phyloP scores from a whole-genome alignment of 129 eudicot genomes.

The Tanacetum coccineum region DNA sequence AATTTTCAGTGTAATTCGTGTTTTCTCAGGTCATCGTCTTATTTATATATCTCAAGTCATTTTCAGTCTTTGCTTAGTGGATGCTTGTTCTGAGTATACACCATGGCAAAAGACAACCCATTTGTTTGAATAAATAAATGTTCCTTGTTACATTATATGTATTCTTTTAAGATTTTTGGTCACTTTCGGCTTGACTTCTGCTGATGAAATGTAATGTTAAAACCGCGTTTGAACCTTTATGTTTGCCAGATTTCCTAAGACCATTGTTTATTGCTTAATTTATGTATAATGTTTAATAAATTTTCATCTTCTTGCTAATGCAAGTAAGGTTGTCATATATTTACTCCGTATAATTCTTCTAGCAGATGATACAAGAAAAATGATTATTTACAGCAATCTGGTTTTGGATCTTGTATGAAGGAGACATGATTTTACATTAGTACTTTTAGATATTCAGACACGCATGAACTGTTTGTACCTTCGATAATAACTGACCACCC shows the following conservation, averaged over 20 bases:
- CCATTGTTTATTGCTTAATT: neutral
- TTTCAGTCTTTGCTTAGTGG: constrained; percentile 28
- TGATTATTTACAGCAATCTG: no score
- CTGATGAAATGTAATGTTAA: constrained; percentile 21
- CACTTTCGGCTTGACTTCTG: constrained; percentile 10
- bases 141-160: constrained; percentile 12
- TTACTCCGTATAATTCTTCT: neutral
- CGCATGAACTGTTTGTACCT: no score
- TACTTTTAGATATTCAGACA: no score
- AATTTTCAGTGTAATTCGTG: constrained; percentile 26
- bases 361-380: no score
- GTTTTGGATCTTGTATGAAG: no score
- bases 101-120: constrained; percentile 18
- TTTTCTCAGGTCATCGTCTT: constrained; percentile 11
- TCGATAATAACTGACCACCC: no score
- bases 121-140: constrained; percentile 33
- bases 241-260: neutral
- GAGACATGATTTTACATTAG: no score
- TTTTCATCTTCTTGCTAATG: neutral
- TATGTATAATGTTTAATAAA: neutral
- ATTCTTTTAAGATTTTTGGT: constrained; percentile 28
- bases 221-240: constrained; percentile 8
- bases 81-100: neutral
- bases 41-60: constrained; percentile 25
- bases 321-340: neutral